Percentiles rank a stretch among this genome's conserved stretches.
Evolutionary conservation across 2,329 filamentous ascomycete species (phyloP).

Genomic region (Pseudopithomyces chartarum): DNA sequence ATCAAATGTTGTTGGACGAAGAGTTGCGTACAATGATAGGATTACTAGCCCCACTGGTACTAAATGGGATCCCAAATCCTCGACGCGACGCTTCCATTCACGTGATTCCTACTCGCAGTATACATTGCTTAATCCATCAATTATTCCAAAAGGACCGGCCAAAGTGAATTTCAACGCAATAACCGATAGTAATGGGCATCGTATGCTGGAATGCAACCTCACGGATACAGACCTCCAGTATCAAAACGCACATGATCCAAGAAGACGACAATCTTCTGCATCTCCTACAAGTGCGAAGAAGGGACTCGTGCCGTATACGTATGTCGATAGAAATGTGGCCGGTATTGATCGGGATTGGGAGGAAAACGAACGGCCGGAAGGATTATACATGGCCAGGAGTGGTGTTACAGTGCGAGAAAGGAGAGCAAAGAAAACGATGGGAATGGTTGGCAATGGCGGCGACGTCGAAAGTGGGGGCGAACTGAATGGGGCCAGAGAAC

Average conservation of each 20-base stretch:
- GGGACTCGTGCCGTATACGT: neutral
- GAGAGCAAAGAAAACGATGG: neutral
- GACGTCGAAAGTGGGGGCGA: neutral
- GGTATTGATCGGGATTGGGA: neutral
- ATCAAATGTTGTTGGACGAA: slow-evolving; percentile 11
- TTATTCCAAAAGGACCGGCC: neutral
- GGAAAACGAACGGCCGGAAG: neutral
- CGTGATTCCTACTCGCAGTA: too few species aligned
- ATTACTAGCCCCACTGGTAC: too few species aligned
- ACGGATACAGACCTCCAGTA: neutral
- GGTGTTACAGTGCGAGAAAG: too few species aligned
- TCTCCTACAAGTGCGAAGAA: neutral
- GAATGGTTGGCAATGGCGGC: neutral
- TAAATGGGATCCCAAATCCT: too few species aligned
- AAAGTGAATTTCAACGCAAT: neutral
- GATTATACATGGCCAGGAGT: too few species aligned
- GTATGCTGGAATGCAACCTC: neutral
- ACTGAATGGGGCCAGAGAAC: too few species aligned
- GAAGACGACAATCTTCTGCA: neutral
- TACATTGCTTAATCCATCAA: neutral
- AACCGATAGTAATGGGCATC: neutral
- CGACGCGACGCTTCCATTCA: too few species aligned
- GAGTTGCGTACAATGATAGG: slow-evolving; percentile 16
- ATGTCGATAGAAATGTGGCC: neutral
- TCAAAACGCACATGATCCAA: neutral